These are phyloP conservation scores for Zopfia rhizophila DNA, from an alignment of 2,329 filamentous ascomycete genomes.

Conservation along the genomic window DNA sequence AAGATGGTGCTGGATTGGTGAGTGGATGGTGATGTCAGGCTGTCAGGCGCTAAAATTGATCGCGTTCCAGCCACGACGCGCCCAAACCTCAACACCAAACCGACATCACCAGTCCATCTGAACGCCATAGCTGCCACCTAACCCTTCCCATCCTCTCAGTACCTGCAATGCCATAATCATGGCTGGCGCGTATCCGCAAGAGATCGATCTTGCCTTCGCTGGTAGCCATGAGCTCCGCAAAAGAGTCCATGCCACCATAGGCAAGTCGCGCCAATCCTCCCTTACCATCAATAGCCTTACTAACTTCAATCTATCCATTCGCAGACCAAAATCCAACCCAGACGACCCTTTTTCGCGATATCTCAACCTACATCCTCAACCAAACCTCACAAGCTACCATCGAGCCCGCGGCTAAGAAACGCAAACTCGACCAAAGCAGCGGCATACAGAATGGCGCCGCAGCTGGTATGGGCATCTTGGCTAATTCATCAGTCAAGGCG, in stretches of 20 bases:
- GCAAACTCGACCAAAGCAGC: slow-evolving; percentile 47
- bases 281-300: slow-evolving; percentile 10
- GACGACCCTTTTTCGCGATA: slow-evolving; percentile 48
- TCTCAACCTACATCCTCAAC: slow-evolving; percentile 47
- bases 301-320: slow-evolving; percentile 16
- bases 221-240: slow-evolving; percentile 48
- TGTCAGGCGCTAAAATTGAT: too few species aligned
- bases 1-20: too few species aligned
- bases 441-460: slow-evolving; percentile 29
- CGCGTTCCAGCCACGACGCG: slow-evolving; percentile 27
- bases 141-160: neutral
- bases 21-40: too few species aligned
- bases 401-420: slow-evolving; percentile 51
- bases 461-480: slow-evolving; percentile 28
- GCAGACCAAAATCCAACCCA: slow-evolving; percentile 46
- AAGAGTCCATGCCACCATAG: slow-evolving; percentile 50
- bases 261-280: slow-evolving; percentile 24
- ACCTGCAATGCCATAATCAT: slow-evolving; percentile 18
- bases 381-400: slow-evolving; percentile 30
- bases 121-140: slow-evolving; percentile 1
- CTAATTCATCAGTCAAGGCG: slow-evolving; percentile 35
- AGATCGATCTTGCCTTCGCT: slow-evolving; percentile 48
- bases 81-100: slow-evolving; percentile 18
- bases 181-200: slow-evolving; percentile 33
- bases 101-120: slow-evolving; percentile 12